Evolutionary conservation across 768 basidiomycete genomes (phyloP).

Genomic region (Fistulinella prunicolor): DNA sequence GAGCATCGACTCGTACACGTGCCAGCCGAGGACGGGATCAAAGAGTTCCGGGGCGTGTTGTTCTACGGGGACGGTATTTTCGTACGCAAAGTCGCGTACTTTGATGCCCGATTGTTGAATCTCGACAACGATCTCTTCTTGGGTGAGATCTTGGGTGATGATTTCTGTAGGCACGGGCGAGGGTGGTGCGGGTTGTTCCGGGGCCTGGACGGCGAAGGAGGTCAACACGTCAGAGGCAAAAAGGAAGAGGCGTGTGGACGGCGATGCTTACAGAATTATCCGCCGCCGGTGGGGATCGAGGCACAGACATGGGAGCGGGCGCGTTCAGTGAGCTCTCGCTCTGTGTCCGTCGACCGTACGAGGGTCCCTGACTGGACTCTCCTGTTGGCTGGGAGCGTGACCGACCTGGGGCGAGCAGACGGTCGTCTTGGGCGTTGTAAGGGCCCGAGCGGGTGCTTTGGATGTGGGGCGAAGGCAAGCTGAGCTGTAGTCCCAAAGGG

Average conservation of each 20-base stretch:
- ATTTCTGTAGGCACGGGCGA: conserved; percentile 34
- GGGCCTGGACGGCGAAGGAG: conserved; percentile 4
- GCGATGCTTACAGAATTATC: conserved; percentile 27
- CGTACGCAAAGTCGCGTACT: conserved; percentile 33
- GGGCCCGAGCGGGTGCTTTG: conserved; percentile 8
- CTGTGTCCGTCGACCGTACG: conserved; percentile 23
- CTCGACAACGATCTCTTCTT: conserved; percentile 33
- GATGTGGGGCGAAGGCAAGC: conserved; percentile 9
- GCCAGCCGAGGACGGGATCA: conserved; percentile 31
- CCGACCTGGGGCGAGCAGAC: conserved; percentile 8
- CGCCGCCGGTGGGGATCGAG: conserved; percentile 6
- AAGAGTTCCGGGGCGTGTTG: conserved; percentile 27
- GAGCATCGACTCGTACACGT: conserved; percentile 28
- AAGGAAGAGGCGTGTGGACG: background rate
- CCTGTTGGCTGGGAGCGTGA: conserved; percentile 21
- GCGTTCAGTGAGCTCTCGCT: conserved; percentile 19
- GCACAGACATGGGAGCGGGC: conserved; percentile 12
- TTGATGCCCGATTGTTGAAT: conserved; percentile 29
- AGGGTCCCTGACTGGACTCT: conserved; percentile 25
- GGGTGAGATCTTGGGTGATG: conserved; percentile 32
- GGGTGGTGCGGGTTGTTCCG: conserved; percentile 19
- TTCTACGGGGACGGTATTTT: conserved; percentile 13
- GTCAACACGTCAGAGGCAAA: background rate
- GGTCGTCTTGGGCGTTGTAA: conserved; percentile 10
- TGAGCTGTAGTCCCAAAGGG: conserved; percentile 20